Percentiles rank a stretch among this genome's conserved stretches.
phyloP scores from a whole-genome alignment of 2,329 filamentous ascomycete genomes.

The Cladosporium sp. region DNA sequence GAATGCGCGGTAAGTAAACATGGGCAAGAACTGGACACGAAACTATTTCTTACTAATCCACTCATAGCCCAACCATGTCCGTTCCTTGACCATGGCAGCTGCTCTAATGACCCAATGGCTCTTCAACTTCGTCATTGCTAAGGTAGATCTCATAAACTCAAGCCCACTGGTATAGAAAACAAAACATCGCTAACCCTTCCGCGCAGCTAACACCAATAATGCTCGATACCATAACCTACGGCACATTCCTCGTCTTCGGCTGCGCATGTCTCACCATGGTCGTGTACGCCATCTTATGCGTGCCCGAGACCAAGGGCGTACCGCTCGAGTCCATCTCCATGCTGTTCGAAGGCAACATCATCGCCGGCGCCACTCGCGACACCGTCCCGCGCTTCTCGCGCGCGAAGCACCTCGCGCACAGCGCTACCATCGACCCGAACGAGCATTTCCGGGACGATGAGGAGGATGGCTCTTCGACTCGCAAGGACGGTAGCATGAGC shows the following conservation, averaged over 20 bases:
- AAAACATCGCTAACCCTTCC: conserved; percentile 14
- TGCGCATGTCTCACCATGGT: conserved; percentile 40
- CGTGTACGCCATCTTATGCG: conserved; percentile 38
- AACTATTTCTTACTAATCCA: conserved; percentile 3
- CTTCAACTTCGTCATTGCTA: conserved; percentile 34
- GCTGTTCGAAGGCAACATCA: conserved; percentile 40
- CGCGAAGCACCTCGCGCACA: conserved; percentile 33
- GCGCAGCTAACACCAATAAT: conserved; percentile 36
- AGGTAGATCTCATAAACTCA: conserved; percentile 18
- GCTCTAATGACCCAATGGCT: conserved; percentile 46
- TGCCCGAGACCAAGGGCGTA: conserved; percentile 43
- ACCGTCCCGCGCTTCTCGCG: conserved; percentile 35
- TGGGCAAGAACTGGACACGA: conserved; percentile 1
- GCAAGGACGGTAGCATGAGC: conserved; percentile 11
- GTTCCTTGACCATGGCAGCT: conserved; percentile 40
- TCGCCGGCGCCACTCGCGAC: conserved; percentile 37
- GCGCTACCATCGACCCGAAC: conserved; percentile 20
- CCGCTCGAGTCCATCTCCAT: conserved; percentile 39
- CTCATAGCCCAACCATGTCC: conserved; percentile 28
- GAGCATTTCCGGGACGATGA: conserved; percentile 22
- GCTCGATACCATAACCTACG: conserved; percentile 41
- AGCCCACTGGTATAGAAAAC: background rate
- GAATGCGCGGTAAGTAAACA: conserved; percentile 24
- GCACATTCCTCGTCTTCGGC: conserved; percentile 39
- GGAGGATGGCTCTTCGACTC: conserved; percentile 23